Conservation (phyloP, 179 eudicot species). For the Drosera spatulata region DNA sequence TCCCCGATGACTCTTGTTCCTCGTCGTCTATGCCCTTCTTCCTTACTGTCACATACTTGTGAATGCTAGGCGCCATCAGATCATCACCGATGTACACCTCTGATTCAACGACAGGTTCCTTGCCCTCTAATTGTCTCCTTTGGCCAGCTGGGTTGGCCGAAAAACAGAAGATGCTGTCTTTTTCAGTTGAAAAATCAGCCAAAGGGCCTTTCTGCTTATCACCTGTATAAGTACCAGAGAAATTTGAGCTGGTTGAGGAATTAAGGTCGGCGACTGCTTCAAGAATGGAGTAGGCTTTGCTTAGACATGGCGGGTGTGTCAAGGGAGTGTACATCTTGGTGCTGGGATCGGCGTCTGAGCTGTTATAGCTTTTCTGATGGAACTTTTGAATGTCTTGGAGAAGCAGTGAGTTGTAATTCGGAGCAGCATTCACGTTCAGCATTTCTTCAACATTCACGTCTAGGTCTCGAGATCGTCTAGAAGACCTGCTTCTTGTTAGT, state of each 20-base stretch:
- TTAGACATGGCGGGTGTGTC: constrained; percentile 56
- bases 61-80: constrained; percentile 62
- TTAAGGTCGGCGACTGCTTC: constrained; percentile 10
- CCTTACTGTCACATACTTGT: constrained; percentile 82
- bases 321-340: constrained; percentile 9
- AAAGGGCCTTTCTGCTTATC: constrained; percentile 18
- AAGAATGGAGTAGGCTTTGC: constrained; percentile 70
- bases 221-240: constrained; percentile 10
- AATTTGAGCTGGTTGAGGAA: constrained; percentile 40
- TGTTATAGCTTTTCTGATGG: constrained; percentile 52
- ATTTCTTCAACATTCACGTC: constrained; percentile 57
- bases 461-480: constrained; percentile 76
- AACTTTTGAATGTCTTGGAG: constrained; percentile 36
- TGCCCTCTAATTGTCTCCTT: constrained; percentile 20
- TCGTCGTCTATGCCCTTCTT: constrained; percentile 45
- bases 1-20: constrained; percentile 77
- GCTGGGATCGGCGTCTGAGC: constrained; percentile 3
- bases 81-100: constrained; percentile 44
- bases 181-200: constrained; percentile 12
- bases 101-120: constrained; percentile 54
- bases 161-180: constrained; percentile 7
- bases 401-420: constrained; percentile 39
- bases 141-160: constrained; percentile 10
- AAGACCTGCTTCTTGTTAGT: constrained; percentile 56
- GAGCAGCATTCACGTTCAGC: constrained; percentile 31